Conservation (phyloP, 495 filamentous ascomycete genomes). For the Lindgomyces ingoldianus region DNA sequence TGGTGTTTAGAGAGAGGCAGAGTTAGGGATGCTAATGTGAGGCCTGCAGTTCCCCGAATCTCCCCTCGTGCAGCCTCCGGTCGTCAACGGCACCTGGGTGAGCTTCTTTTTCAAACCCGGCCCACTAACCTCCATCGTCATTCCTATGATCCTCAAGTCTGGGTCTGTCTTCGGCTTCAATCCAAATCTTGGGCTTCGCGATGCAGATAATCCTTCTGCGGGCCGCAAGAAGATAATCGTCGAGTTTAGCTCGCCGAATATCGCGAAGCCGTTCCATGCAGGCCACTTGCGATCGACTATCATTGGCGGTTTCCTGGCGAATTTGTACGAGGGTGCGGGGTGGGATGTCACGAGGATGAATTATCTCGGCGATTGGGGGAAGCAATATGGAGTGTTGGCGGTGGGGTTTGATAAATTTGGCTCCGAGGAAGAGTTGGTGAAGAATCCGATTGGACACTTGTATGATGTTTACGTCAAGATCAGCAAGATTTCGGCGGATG, state of each 20-base stretch:
- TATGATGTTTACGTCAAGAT: constrained; percentile 61
- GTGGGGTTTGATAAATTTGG: constrained; percentile 68
- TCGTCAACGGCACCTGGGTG: constrained; percentile 63
- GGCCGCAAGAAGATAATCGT: constrained; percentile 52
- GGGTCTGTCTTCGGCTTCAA: constrained; percentile 48
- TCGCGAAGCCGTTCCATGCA: constrained; percentile 73
- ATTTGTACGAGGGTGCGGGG: constrained; percentile 67
- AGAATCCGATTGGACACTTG: constrained; percentile 68
- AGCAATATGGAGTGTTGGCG: constrained; percentile 70
- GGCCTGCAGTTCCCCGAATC: constrained; percentile 61
- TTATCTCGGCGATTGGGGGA: constrained; percentile 78
- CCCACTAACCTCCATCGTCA: constrained; percentile 46
- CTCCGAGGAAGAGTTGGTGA: constrained; percentile 59
- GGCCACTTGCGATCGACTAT: constrained; percentile 75
- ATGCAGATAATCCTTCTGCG: constrained; percentile 38
- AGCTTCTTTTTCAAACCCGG: constrained; percentile 71
- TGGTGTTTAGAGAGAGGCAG: too few relatives aligned
- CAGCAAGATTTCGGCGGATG: constrained; percentile 14
- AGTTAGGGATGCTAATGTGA: constrained; percentile 53
- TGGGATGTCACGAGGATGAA: constrained; percentile 74
- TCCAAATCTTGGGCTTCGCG: constrained; percentile 39
- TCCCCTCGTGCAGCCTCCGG: constrained; percentile 70
- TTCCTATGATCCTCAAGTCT: constrained; percentile 51
- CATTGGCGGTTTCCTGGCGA: constrained; percentile 70
- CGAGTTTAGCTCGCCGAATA: constrained; percentile 78